phyloP scores from a whole-genome alignment of 163 green algal genomes.

The Volvox carteri region DNA sequence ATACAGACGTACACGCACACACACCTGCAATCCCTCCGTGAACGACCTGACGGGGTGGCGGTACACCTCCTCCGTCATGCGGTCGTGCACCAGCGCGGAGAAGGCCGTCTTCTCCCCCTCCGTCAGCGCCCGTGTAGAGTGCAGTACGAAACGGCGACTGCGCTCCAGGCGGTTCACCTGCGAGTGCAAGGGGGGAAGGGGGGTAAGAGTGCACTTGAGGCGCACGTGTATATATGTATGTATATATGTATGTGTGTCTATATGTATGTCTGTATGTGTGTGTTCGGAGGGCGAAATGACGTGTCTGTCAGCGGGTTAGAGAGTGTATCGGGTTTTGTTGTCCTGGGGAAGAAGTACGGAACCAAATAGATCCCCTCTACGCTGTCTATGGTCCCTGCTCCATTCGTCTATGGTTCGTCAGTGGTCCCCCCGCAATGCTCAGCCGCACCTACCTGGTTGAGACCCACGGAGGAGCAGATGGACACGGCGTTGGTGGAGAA shows the following conservation, averaged over 20 bases:
- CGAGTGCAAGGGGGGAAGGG: not conserved
- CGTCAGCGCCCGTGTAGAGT: conserved; percentile 69
- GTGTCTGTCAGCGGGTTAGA: too few relatives aligned
- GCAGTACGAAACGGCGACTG: conserved; percentile 80
- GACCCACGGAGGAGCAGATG: conserved; percentile 92
- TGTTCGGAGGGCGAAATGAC: too few relatives aligned
- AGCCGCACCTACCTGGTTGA: conserved; percentile 84
- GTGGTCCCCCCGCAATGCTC: too few relatives aligned
- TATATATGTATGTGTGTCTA: too few relatives aligned
- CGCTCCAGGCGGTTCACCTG: conserved; percentile 79
- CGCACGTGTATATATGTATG: too few relatives aligned
- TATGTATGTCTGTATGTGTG: too few relatives aligned
- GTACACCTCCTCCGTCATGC: conserved; percentile 99
- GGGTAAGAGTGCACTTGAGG: too few relatives aligned
- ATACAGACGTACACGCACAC: not conserved
- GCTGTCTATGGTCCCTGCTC: not conserved
- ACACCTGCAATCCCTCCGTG: conserved; percentile 57
- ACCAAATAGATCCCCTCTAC: too few relatives aligned
- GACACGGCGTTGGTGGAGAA: conserved; percentile 97
- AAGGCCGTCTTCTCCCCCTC: conserved; percentile 72
- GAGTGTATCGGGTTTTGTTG: too few relatives aligned
- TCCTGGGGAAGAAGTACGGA: too few relatives aligned
- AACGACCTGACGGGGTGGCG: conserved; percentile 85
- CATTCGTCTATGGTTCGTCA: too few relatives aligned
- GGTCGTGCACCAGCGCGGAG: conserved; percentile 93